Base-by-base conservation (phyloP, 2,329 filamentous ascomycete genomes). In the Phyllosticta citribraziliensis region DNA sequence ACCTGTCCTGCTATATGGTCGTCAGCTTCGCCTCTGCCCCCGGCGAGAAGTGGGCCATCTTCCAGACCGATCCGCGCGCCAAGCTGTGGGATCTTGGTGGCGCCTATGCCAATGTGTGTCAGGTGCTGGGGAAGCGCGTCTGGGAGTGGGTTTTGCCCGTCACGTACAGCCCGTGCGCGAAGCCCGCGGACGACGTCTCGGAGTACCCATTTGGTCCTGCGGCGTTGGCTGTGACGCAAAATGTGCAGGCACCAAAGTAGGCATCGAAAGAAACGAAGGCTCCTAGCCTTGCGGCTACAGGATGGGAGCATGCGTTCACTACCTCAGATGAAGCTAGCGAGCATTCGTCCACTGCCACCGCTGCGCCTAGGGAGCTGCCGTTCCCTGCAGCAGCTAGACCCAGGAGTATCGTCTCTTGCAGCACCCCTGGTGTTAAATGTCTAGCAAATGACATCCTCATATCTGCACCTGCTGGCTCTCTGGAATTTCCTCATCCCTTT, bases 91-190 rank as follows among this genome's bases (percentile, higher is more conserved):
- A 96, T 67, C 76, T 94, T 0, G 89, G 88, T 17, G 1, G 40
- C 17, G 75, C 76, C 9, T 79, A 82, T 64, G 75, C 79, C 27
- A 97, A 97, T 69, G 87, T 91, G 75, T 83, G 84, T 65, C 82
- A 87, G 14, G 84, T 97, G 24, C 91, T 99, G 86, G 93, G 93
- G 0, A 75, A 81, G 55, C 82, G 76, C 20, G 65, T 85, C 2
- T 63, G 87, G 14, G 88, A 96, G 63, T 97, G 92, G 92, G 69
- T 96, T 12, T 74, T 96, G 1, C 93, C 93, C 0, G 72, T 96
- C 35, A 84, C 79, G 61, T 80, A 83, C 63, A 91, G 88, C 4
- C 93, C 93, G 0, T 93, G 88, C 71, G 81, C 81, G 57, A 81
- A 83, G 58, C 88, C 92, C 67, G 84, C 84, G 55, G 81, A 79